Evolutionary conservation across 495 filamentous ascomycete species (phyloP), one percentile per base, ranked within the genome.

Genomic region (Penicillium angulare): DNA sequence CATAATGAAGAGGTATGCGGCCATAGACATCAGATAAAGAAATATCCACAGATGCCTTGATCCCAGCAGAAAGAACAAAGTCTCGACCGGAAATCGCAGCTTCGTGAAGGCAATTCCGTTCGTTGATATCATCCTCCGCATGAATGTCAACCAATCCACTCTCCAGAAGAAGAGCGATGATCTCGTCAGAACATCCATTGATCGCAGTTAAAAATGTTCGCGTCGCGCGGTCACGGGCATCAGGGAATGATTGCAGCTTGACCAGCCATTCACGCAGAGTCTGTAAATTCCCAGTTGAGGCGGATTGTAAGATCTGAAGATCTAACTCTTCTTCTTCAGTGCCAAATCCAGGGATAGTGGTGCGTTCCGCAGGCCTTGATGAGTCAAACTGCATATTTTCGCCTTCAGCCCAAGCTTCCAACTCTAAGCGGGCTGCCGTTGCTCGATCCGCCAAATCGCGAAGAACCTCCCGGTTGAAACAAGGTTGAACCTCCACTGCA

Each of bases 361-460:
- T 77, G 53, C 87, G 85, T 34, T 86, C 86, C 17, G 75, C 40
- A 7, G 79, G 70, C 35, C 78, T 77, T 39, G 79, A 79, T 24
- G 79, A 67, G 39, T 92, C 88, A 58, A 89, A 92, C 49, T 79
- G 82, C 55, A 96, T 83, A 66, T 92, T 86, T 56, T 97, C 92
- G 8, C 93, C 93, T 67, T 98, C 93, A 8, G 91, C 89, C 93
- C 93, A 97, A 9, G 91, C 93, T 46, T 90, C 90, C 22, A 97
- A 81, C 59, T 98, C 93, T 49, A 97, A 81, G 18, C 95, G 75
- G 57, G 89, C 92, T 13, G 89, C 96, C 2, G 92, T 96, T 16
- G 95, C 93, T 66, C 95, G 90, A 58, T 98, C 95, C 0, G 95
- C 96, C 17, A 97, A 79, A 53, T 95, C 92, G 61, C 92, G 95